Conservation (phyloP, 805 yeast genomes). For the Komagataella populi region DNA sequence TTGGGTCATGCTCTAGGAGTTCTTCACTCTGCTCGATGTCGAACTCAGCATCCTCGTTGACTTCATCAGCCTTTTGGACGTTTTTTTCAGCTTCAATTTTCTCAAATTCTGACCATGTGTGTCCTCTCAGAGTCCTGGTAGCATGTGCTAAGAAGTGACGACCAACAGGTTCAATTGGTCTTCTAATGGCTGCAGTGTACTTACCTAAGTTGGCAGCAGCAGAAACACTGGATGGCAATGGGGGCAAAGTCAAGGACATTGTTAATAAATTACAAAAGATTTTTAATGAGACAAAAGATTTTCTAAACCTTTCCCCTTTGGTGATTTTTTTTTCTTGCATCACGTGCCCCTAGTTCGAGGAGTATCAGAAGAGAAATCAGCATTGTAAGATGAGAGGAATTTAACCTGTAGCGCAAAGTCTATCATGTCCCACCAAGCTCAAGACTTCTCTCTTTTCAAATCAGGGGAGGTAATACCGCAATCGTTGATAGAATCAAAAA, state of each 20-base stretch:
- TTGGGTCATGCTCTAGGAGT: constrained; percentile 80
- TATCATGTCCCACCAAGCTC: constrained; percentile 9
- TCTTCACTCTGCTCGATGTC: constrained; percentile 59
- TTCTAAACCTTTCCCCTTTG: background rate
- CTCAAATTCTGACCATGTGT: constrained; percentile 97
- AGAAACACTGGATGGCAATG: constrained; percentile 42
- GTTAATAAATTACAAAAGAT: background rate
- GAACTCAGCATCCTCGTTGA: constrained; percentile 51
- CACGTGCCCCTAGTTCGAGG: background rate
- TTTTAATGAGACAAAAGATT: background rate
- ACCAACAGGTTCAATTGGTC: constrained; percentile 94
- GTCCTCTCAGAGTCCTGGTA: constrained; percentile 88
- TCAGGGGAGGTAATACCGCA: background rate
- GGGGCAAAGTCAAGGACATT: constrained; percentile 26
- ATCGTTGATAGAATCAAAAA: background rate
- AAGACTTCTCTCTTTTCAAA: background rate
- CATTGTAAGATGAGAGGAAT: background rate
- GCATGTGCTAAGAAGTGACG: constrained; percentile 94
- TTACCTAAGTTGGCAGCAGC: constrained; percentile 24
- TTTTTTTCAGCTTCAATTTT: constrained; percentile 83
- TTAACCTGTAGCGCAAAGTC: background rate
- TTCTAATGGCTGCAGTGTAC: constrained; percentile 49
- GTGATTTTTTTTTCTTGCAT: background rate
- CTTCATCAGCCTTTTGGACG: constrained; percentile 56
- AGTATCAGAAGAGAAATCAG: background rate